Conservation (phyloP, 352 stramenopile genomes). For the Pythium chondricola region DNA sequence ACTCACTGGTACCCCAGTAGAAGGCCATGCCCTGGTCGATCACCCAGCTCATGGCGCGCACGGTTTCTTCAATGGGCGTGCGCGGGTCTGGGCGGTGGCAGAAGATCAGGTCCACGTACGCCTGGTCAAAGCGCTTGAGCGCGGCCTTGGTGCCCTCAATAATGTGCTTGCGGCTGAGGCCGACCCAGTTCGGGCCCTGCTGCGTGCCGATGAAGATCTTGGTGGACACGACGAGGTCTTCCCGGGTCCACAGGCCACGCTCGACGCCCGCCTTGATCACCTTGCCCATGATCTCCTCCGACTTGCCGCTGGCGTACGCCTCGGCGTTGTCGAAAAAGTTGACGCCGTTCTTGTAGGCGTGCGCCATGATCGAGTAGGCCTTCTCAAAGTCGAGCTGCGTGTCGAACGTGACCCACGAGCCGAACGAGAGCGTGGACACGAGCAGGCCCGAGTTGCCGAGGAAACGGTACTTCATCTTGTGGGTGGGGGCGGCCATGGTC, state of each 20-base stretch:
- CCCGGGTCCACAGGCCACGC: constrained; percentile 31
- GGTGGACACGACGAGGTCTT: constrained; percentile 61
- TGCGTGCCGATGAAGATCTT: constrained; percentile 60
- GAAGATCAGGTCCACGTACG: constrained; percentile 68
- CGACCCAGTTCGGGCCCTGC: constrained; percentile 27
- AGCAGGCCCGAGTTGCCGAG: constrained; percentile 45
- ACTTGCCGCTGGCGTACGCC: constrained; percentile 38
- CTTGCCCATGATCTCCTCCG: constrained; percentile 51
- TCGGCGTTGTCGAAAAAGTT: constrained; percentile 72
- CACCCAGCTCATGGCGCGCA: constrained; percentile 68
- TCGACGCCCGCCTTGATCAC: constrained; percentile 47
- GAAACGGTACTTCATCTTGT: constrained; percentile 60
- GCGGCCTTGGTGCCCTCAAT: constrained; percentile 54
- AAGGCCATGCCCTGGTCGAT: constrained; percentile 57
- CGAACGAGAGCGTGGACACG: constrained; percentile 47
- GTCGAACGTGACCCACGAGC: constrained; percentile 46
- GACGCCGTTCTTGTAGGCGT: constrained; percentile 54
- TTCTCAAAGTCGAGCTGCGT: constrained; percentile 45
- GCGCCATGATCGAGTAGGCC: constrained; percentile 52
- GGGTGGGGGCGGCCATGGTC: constrained; percentile 11
- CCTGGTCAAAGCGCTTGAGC: constrained; percentile 43
- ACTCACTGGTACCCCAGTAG: constrained; percentile 76
- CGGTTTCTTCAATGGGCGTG: constrained; percentile 66
- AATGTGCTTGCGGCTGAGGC: constrained; percentile 50
- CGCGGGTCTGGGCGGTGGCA: constrained; percentile 54